These are phyloP conservation scores for Boletus tomentosulus DNA, from an alignment of 768 basidiomycete species.

Conservation along the genomic window DNA sequence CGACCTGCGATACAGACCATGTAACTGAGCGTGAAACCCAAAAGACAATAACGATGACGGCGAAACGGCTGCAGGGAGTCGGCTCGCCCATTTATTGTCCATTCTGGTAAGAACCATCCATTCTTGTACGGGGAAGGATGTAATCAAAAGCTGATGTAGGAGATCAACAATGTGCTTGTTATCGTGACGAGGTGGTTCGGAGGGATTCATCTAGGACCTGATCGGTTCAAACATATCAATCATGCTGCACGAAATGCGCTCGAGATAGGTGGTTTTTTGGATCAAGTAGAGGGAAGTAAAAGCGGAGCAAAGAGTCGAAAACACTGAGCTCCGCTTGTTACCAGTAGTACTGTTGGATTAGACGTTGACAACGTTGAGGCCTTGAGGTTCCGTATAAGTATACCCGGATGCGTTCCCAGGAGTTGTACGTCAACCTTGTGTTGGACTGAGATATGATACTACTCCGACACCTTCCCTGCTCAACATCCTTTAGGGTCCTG, in stretches of 20 bases:
- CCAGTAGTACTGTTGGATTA: not conserved
- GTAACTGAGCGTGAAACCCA: constrained; percentile 2
- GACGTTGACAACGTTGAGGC: no score
- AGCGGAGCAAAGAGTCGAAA: constrained; percentile 24
- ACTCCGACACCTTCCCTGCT: constrained; percentile 11
- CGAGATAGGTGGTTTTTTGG: constrained; percentile 83
- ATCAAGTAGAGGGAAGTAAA: constrained; percentile 36
- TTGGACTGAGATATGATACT: constrained; percentile 10
- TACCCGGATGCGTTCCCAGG: not conserved
- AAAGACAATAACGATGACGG: constrained; percentile 94
- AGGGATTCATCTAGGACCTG: constrained; percentile 85
- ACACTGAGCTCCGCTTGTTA: constrained; percentile 13
- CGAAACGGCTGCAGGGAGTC: constrained; percentile 87
- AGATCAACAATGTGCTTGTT: constrained; percentile 79
- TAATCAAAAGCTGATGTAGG: constrained; percentile 39
- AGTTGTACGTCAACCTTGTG: not conserved
- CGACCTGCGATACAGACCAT: not conserved
- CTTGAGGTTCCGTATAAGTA: not conserved
- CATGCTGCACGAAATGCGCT: constrained; percentile 91
- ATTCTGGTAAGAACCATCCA: constrained; percentile 55
- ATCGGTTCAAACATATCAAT: constrained; percentile 91
- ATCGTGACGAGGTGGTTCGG: constrained; percentile 94
- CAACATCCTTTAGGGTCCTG: constrained; percentile 18
- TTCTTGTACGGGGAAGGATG: not conserved
- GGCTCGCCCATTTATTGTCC: constrained; percentile 86